Conservation (phyloP, 306 rosid species). For the Ochetophila trinervis region DNA sequence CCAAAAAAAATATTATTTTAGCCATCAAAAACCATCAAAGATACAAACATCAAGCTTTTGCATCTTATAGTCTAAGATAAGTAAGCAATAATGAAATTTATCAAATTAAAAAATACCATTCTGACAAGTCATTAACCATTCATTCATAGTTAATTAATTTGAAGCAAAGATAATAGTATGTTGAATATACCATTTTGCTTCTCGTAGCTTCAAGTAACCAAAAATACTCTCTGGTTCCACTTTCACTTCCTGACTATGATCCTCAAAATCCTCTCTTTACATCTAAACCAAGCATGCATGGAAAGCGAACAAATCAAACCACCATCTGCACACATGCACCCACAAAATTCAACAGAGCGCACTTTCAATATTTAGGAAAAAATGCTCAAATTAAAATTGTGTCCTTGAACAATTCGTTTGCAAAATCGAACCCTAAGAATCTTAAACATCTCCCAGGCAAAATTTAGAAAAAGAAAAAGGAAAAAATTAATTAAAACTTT, state of each 20-base stretch:
- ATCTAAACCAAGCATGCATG: neutral
- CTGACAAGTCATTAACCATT: neutral
- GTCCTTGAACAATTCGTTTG: neutral
- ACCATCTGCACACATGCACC: neutral
- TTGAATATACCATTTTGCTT: slow-evolving; percentile 28
- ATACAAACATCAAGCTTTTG: too few relatives aligned
- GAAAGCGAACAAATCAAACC: neutral
- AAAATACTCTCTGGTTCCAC: neutral
- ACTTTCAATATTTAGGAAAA: neutral
- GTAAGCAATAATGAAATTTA: too few relatives aligned
- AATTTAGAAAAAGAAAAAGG: neutral
- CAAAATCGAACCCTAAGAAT: slow-evolving; percentile 3
- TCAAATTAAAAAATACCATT: neutral
- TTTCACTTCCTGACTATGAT: neutral
- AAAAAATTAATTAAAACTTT: neutral
- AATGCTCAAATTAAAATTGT: neutral
- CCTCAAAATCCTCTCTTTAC: neutral
- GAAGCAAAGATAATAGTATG: neutral
- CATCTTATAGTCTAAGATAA: too few relatives aligned
- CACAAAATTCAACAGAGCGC: neutral
- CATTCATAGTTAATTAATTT: too few relatives aligned
- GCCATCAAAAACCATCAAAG: too few relatives aligned
- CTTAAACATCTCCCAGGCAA: neutral
- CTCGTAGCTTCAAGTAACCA: neutral
- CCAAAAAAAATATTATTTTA: too few relatives aligned